Percentiles rank a stretch among this genome's conserved stretches.
Conservation (phyloP, 2,329 filamentous ascomycete genomes). For the Piedraia hortae region DNA sequence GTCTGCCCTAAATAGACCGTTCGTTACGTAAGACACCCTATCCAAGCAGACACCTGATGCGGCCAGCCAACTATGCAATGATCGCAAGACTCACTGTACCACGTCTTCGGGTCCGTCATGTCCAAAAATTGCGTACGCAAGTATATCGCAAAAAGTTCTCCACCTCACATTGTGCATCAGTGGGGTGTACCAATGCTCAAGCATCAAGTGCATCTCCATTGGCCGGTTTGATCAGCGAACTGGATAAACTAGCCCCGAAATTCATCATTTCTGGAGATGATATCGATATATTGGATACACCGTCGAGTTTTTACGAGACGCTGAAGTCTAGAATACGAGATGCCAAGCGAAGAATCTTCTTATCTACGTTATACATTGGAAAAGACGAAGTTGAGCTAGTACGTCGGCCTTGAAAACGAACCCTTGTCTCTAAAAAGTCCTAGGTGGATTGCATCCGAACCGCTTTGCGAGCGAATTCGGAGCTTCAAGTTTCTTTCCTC, state of each 20-base stretch:
- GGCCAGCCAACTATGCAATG: too few relatives aligned
- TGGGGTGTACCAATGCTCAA: too few relatives aligned
- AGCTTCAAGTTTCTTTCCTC: constrained; percentile 61
- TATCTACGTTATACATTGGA: constrained; percentile 93
- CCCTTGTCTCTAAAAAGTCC: constrained; percentile 1
- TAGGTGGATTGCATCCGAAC: constrained; percentile 50
- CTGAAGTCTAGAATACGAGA: constrained; percentile 66
- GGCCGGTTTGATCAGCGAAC: constrained; percentile 37
- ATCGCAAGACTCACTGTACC: too few relatives aligned
- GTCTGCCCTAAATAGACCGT: too few relatives aligned
- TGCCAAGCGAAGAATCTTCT: constrained; percentile 55
- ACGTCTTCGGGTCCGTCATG: too few relatives aligned
- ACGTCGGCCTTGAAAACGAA: constrained; percentile 6
- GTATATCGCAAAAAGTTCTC: too few relatives aligned
- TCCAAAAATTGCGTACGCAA: too few relatives aligned
- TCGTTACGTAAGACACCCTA: too few relatives aligned
- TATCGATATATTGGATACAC: constrained; percentile 51
- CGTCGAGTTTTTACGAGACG: constrained; percentile 70
- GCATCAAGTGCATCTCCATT: constrained; percentile 30
- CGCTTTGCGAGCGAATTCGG: constrained; percentile 44
- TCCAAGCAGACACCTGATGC: too few relatives aligned
- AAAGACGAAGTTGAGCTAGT: constrained; percentile 72
- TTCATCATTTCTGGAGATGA: constrained; percentile 64
- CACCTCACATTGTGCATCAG: too few relatives aligned
- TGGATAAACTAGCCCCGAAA: constrained; percentile 72